Conservation (phyloP, 1,139 yeast genomes). For the Saccharomyces pastorianus region DNA sequence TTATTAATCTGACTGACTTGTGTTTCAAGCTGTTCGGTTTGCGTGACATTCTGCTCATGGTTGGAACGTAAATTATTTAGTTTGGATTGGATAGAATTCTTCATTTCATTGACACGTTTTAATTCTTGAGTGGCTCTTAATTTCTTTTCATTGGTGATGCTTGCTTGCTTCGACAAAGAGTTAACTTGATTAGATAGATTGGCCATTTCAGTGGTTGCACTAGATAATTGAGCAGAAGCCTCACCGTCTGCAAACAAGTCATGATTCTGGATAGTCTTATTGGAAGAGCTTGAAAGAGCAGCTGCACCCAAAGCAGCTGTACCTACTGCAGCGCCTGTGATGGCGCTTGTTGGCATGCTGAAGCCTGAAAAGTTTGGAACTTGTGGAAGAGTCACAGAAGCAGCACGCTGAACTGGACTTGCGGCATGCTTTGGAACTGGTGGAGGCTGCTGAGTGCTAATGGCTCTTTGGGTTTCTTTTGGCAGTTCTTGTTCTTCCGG, state of each 20-base stretch:
- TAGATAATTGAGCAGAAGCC: conserved; percentile 59
- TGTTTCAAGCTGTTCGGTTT: conserved; percentile 61
- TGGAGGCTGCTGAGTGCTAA: conserved; percentile 6
- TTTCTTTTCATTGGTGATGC: conserved; percentile 61
- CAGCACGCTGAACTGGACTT: conserved; percentile 27
- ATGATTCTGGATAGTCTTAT: conserved; percentile 28
- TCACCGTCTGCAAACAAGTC: conserved; percentile 53
- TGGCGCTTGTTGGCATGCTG: conserved; percentile 12
- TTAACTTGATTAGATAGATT: conserved; percentile 79
- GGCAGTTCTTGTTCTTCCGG: conserved; percentile 22
- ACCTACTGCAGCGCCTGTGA: conserved; percentile 12
- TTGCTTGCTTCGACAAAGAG: conserved; percentile 68
- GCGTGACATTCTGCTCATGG: conserved; percentile 73
- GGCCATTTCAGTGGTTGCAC: conserved; percentile 79
- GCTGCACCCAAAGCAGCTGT: conserved; percentile 11
- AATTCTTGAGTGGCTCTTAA: conserved; percentile 71
- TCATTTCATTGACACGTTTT: conserved; percentile 50
- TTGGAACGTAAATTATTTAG: conserved; percentile 57
- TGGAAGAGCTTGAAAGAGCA: conserved; percentile 7
- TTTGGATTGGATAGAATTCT: conserved; percentile 64
- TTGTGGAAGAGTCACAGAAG: conserved; percentile 21
- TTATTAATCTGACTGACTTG: conserved; percentile 50
- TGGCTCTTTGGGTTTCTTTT: conserved; percentile 1
- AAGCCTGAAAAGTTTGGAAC: conserved; percentile 28
- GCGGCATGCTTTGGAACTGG: conserved; percentile 10